Evolutionary conservation across 2,329 filamentous ascomycete genomes (phyloP).

Genomic region (Scedosporium aurantiacum): DNA sequence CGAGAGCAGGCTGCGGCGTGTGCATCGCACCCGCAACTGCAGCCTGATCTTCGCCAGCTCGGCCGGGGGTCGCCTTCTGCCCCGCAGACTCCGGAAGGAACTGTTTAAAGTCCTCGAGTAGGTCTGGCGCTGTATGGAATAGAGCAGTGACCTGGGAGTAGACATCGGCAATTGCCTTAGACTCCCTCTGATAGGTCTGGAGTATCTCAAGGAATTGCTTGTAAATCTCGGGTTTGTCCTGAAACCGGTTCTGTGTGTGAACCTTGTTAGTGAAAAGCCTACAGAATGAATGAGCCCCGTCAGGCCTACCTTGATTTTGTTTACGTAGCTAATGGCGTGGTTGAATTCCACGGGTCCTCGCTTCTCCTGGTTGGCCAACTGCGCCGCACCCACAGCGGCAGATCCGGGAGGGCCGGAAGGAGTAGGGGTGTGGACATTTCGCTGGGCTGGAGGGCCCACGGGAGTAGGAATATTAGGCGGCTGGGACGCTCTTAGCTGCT

Average conservation of each 20-base stretch:
- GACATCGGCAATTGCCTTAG: constrained; percentile 96
- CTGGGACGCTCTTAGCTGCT: constrained; percentile 9
- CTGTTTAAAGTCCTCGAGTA: constrained; percentile 97
- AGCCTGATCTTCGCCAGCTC: constrained; percentile 54
- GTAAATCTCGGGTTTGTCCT: constrained; percentile 94
- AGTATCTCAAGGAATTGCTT: constrained; percentile 98
- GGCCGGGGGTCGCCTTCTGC: constrained; percentile 38
- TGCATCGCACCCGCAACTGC: constrained; percentile 34
- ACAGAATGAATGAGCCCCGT: neutral
- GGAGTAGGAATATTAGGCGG: constrained; percentile 1
- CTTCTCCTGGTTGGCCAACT: constrained; percentile 62
- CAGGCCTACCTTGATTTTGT: constrained; percentile 85
- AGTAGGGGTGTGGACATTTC: constrained; percentile 50
- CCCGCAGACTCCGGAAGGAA: constrained; percentile 80
- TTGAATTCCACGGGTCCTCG: constrained; percentile 96
- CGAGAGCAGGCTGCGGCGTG: constrained; percentile 43
- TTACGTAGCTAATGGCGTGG: constrained; percentile 97
- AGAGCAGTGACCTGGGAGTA: constrained; percentile 93
- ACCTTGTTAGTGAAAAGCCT: neutral
- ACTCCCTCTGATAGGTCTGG: constrained; percentile 95
- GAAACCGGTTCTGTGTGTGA: constrained; percentile 71
- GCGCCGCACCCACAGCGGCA: constrained; percentile 48
- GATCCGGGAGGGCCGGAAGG: constrained; percentile 43
- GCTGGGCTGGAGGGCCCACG: constrained; percentile 24
- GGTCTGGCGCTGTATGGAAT: constrained; percentile 85